Evolutionary conservation across 768 basidiomycete species (phyloP), one percentile per base, ranked within the genome.

Genomic region (Imleria badia): DNA sequence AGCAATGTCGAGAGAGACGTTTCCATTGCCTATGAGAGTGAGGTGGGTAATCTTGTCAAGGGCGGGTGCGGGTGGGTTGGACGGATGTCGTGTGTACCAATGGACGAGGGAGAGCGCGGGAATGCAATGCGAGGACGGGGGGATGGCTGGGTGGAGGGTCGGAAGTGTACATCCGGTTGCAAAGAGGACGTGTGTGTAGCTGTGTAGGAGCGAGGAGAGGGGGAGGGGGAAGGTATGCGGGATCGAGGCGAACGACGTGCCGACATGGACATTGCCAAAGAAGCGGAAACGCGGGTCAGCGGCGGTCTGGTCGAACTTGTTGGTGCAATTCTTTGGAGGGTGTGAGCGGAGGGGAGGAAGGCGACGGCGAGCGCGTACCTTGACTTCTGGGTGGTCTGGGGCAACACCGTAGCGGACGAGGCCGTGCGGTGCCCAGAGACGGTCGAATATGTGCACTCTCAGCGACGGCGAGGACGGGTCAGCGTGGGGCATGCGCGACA

Each of bases 311-410:
- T 96, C 92, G 62, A 99, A 98, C 76, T 96, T 98, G 73, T 96
- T 84, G 22, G 89, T 93, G 73, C 94, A 97, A 71, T 98, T 98
- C 95, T 98, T 45, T 45, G 43, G 20, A n/a, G 20, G 11, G 15
- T 3, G 52, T 62, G 39, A 67, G 64, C 46, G 19, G 20, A 29
- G 51, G 46, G 39, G 53, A 45, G 40, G 46, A 48, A 3, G 52
- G 11, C 19, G 42, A 44, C 23, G 51, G 15, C 30, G 31, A 17
- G 41, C 31, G 39, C 55, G 50, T 48, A 63, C 96, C 83, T 98
- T 99, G 71, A 98, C 95, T 75, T 98, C 96, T 11, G 97, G 94
- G 71, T 98, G 96, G 74, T 98, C 96, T 41, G 96, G 96, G 12
- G 97, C 96, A 14, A 99, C 95, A 0, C 97, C 95, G 65, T 95